Conservation (phyloP, 441 rosid species). For the Populus hybrid region DNA sequence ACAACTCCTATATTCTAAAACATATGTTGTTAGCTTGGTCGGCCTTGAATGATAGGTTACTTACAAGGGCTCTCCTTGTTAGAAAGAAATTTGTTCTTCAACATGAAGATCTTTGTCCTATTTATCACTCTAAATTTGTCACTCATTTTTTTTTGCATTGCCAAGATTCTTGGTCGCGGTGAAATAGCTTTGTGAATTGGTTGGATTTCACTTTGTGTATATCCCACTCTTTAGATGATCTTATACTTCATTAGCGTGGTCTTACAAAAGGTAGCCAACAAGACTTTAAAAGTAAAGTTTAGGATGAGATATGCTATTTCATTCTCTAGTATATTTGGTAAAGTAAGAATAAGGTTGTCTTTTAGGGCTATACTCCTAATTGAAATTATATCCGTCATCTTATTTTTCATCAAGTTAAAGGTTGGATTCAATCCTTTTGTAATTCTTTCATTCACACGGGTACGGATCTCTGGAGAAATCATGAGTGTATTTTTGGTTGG, state of each 20-base stretch:
- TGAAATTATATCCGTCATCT: neutral
- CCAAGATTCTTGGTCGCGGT: neutral
- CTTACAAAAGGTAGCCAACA: no score
- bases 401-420: neutral
- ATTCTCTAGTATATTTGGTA: neutral
- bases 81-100: no score
- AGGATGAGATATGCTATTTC: neutral
- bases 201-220: neutral
- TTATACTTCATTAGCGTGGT: neutral
- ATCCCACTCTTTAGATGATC: neutral
- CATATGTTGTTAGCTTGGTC: no score
- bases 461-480: no score
- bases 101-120: no score
- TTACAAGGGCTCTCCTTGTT: no score
- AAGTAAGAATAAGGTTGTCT: no score
- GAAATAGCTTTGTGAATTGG: neutral
- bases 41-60: no score
- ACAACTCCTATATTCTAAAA: no score
- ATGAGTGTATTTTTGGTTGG: neutral
- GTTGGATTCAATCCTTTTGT: no score
- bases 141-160: neutral
- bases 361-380: neutral
- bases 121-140: neutral
- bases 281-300: neutral
- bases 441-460: no score